phyloP scores from a whole-genome alignment of 2,329 filamentous ascomycete species.

The Byssothecium circinans region DNA sequence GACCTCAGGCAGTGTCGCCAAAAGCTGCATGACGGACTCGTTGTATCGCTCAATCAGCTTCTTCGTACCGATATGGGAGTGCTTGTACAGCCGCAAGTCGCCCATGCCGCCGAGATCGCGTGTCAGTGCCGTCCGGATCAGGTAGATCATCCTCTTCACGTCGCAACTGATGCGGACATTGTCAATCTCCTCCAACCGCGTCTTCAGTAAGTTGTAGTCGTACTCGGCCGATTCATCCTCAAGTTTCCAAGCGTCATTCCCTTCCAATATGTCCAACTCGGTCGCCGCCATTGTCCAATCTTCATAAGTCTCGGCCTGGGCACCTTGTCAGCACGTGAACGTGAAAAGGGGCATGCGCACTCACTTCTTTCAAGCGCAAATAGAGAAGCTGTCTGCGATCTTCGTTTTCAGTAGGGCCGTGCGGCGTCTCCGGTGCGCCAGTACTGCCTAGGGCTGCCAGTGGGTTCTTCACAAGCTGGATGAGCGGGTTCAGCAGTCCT shows the following conservation, averaged over 20 bases:
- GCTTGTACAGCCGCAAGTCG: conserved; percentile 77
- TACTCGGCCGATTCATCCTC: conserved; percentile 70
- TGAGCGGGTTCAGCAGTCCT: conserved; percentile 38
- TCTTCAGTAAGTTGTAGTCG: conserved; percentile 67
- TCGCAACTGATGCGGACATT: conserved; percentile 72
- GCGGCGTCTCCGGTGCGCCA: conserved; percentile 9
- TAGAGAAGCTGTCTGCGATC: conserved; percentile 62
- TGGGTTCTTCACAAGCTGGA: conserved; percentile 41
- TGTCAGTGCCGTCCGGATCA: conserved; percentile 77
- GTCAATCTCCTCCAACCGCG: conserved; percentile 72
- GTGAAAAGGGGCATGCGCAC: conserved; percentile 34
- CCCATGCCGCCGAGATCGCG: conserved; percentile 86
- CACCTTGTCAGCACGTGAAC: conserved; percentile 31
- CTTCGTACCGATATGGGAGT: conserved; percentile 86
- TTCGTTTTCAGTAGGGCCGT: conserved; percentile 4
- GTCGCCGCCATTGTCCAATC: conserved; percentile 77
- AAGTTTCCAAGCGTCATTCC: conserved; percentile 79
- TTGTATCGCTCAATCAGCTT: conserved; percentile 85
- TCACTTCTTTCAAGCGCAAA: conserved; percentile 66
- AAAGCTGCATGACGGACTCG: conserved; percentile 72
- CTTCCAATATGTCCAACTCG: conserved; percentile 77
- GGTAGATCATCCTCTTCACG: conserved; percentile 73
- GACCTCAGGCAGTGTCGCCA: conserved; percentile 69
- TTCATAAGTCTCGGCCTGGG: conserved; percentile 65
- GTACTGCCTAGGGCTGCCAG: conserved; percentile 25